Evolutionary conservation across 1,139 yeast species (phyloP).

Genomic region (Sugiyamaella sp.): DNA sequence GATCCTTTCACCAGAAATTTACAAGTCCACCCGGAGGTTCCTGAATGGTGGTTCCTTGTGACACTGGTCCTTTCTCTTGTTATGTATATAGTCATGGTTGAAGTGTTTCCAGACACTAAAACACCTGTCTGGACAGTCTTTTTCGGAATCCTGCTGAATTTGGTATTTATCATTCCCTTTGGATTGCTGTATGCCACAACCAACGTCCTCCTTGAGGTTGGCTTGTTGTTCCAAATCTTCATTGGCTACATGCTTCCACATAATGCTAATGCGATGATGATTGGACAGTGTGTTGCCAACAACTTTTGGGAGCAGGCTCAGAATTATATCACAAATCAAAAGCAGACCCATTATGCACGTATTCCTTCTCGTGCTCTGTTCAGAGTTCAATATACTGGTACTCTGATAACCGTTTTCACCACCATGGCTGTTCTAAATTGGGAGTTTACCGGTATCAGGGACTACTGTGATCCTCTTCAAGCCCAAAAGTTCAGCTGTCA

Average conservation of each 20-base stretch:
- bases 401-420: constrained; percentile 44
- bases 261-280: constrained; percentile 60
- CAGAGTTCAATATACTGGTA: constrained; percentile 55
- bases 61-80: constrained; percentile 49
- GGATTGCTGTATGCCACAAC: constrained; percentile 53
- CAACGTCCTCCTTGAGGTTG: constrained; percentile 56
- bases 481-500: constrained; percentile 39
- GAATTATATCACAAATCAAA: constrained; percentile 52
- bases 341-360: constrained; percentile 59
- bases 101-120: constrained; percentile 48
- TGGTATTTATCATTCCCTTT: constrained; percentile 57
- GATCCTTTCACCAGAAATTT: constrained; percentile 55
- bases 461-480: constrained; percentile 51
- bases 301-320: constrained; percentile 58
- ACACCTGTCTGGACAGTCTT: constrained; percentile 59
- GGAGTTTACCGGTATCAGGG: constrained; percentile 51
- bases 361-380: constrained; percentile 59
- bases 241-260: constrained; percentile 66
- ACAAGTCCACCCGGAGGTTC: constrained; percentile 53
- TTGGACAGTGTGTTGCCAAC: constrained; percentile 57
- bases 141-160: constrained; percentile 56
- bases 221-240: constrained; percentile 56
- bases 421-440: constrained; percentile 58
- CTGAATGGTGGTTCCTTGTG: constrained; percentile 58
- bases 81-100: constrained; percentile 49